Evolutionary conservation across 164 flowering plant genomes (phyloP), one percentile per base, ranked within the genome.

Genomic region (Annona squamosa): DNA sequence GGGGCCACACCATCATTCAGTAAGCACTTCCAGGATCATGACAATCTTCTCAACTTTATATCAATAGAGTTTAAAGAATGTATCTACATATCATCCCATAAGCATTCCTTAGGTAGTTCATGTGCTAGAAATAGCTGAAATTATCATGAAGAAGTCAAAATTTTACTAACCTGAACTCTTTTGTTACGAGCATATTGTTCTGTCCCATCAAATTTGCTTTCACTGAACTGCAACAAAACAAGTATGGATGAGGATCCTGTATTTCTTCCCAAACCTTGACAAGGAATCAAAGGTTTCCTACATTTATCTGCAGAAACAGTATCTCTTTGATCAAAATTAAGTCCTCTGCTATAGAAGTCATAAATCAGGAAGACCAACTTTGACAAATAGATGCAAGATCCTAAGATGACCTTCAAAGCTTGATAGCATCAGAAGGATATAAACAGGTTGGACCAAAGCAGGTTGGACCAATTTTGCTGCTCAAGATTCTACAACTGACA

Each of bases 121-220:
- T 9, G 59, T 52, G 6, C 59, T 5, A 52, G 59, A 52, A 52
- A 52, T 52, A 7, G 13, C 13, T 52, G 59, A 52, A 2, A 52
- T 52, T 16, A 52, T 52, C 3, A 10, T 0, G 9, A 52, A 0
- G 59, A 16, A 52, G 13, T 9, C 13, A 52, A 52, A 5, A 52
- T 13, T 71, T 71, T 62, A 72, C 84, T 69, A 63, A 94, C 97
- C 97, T 94, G 99, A 76, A 92, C 85, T 74, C 97, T 87, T 80
- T 92, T 94, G 87, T 94, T 94, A 63, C 93, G 87, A 79, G 93
- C 86, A 85, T 94, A 94, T 74, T 94, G 99, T 61, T 52, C 74
- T 44, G 80, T 82, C 62, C 96, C 99, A 83, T 89, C 73, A 74
- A 92, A 92, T 5, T 84, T 83, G 70, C 71, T 72, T 52, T 81